A percentile compares a stretch with the other conserved stretches of the same genome.
These are phyloP conservation scores for Keithomyces neogunnii DNA, from an alignment of 2,329 filamentous ascomycete species.

Conservation along the genomic window DNA sequence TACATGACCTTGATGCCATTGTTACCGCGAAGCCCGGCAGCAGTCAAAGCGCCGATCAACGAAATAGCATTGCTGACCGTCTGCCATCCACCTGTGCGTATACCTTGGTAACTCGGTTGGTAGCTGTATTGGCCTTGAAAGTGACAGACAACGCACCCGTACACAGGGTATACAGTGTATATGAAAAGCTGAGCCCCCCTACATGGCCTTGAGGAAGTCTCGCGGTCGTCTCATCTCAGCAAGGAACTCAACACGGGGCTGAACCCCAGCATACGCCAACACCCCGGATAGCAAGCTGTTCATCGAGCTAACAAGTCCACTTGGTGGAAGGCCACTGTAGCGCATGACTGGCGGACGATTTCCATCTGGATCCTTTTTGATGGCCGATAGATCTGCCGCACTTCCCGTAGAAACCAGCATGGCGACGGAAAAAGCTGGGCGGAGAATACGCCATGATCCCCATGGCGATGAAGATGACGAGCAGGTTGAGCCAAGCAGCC, in stretches of 20 bases:
- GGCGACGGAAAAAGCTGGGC: constrained; percentile 30
- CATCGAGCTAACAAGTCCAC: constrained; percentile 27
- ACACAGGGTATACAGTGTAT: constrained; percentile 32
- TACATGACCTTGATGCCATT: constrained; percentile 48
- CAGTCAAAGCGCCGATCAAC: constrained; percentile 35
- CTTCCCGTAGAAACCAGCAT: constrained; percentile 17
- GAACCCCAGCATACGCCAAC: constrained; percentile 49
- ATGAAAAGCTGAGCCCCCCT: constrained; percentile 32
- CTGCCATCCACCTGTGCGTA: constrained; percentile 33
- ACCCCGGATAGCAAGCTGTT: constrained; percentile 29
- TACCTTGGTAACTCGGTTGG: constrained; percentile 34
- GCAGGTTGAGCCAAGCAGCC: constrained; percentile 46
- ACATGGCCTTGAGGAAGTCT: constrained; percentile 35
- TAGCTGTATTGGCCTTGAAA: constrained; percentile 40
- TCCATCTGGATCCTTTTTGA: constrained; percentile 16
- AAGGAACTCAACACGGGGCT: constrained; percentile 50
- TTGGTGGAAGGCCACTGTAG: constrained; percentile 23
- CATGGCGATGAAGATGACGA: constrained; percentile 48
- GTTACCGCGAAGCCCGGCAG: constrained; percentile 42
- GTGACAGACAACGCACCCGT: constrained; percentile 24
- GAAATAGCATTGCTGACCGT: constrained; percentile 35
- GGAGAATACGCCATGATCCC: constrained; percentile 38
- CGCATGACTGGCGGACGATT: constrained; percentile 31
- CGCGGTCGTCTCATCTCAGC: constrained; percentile 37
- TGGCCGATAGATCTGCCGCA: constrained; percentile 15